Percentiles rank a stretch among this genome's conserved stretches.
Conservation (phyloP, 2,329 filamentous ascomycete species). For the Epichloe elymi region DNA sequence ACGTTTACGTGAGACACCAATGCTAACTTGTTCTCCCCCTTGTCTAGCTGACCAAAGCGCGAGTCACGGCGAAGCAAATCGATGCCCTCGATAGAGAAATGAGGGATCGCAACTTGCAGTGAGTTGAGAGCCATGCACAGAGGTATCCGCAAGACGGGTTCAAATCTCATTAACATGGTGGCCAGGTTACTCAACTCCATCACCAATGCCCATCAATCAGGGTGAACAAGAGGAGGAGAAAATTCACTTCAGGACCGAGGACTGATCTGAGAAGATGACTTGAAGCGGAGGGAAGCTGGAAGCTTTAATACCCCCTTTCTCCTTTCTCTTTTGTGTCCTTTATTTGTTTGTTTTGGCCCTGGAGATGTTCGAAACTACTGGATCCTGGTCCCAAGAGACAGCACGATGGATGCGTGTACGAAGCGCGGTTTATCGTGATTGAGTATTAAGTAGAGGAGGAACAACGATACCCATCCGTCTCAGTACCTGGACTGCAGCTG, state of each 20-base stretch:
- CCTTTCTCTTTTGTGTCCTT: not conserved
- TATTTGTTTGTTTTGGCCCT: not conserved
- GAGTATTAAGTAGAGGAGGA: not conserved
- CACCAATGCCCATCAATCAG: conserved; percentile 10
- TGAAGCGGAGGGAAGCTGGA: not conserved
- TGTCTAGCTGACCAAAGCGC: conserved; percentile 30
- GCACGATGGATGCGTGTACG: not conserved
- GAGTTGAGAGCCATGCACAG: conserved; percentile 6
- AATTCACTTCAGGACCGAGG: not conserved
- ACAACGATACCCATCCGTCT: conserved; percentile 7
- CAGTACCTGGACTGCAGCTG: not conserved
- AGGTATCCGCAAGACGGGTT: not conserved
- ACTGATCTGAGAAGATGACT: not conserved
- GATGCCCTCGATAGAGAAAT: conserved; percentile 43
- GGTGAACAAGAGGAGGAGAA: not conserved
- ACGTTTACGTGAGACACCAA: not conserved
- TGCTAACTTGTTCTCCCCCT: conserved; percentile 9
- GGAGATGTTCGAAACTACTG: not conserved
- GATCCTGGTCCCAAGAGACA: not conserved
- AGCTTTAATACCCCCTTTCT: conserved; percentile 5
- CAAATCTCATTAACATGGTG: not conserved
- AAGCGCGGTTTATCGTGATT: not conserved
- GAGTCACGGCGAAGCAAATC: conserved; percentile 34
- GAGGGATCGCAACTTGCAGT: conserved; percentile 39
- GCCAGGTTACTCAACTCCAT: conserved; percentile 13